A percentile compares a stretch with the other conserved stretches of the same genome.
phyloP scores from a whole-genome alignment of 805 yeast species.

The Debaryomyces maramus region DNA sequence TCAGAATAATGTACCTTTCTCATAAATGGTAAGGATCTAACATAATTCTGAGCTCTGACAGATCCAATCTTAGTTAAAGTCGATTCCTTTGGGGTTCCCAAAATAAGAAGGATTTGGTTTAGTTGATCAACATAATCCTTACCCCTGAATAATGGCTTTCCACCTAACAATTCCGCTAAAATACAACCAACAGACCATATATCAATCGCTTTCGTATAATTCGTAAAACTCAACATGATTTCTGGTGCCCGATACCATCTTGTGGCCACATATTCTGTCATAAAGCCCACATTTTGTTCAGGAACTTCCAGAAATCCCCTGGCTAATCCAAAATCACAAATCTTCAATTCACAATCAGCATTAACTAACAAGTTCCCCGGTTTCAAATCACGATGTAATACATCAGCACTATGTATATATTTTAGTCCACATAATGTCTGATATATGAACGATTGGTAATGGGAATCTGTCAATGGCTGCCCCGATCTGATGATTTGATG shows the following conservation, averaged over 20 bases:
- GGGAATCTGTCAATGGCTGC: slow-evolving; percentile 91
- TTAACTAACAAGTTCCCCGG: slow-evolving; percentile 92
- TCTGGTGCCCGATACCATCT: slow-evolving; percentile 99
- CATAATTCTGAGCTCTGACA: slow-evolving; percentile 87
- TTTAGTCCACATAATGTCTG: slow-evolving; percentile 89
- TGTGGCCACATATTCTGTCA: slow-evolving; percentile 97
- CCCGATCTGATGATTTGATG: slow-evolving; percentile 94
- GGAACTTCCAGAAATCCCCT: slow-evolving; percentile 84
- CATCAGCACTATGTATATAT: slow-evolving; percentile 89
- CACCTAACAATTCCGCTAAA: slow-evolving; percentile 88
- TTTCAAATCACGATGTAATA: slow-evolving; percentile 89
- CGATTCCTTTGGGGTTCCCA: slow-evolving; percentile 83
- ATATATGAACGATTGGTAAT: slow-evolving; percentile 89
- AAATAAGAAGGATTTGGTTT: slow-evolving; percentile 77
- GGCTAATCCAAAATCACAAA: slow-evolving; percentile 96
- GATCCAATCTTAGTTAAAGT: slow-evolving; percentile 61
- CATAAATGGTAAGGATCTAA: slow-evolving; percentile 80
- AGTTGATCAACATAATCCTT: slow-evolving; percentile 95
- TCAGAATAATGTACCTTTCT: slow-evolving; percentile 70
- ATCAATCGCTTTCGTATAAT: slow-evolving; percentile 94
- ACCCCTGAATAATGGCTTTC: slow-evolving; percentile 90
- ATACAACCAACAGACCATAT: slow-evolving; percentile 99
- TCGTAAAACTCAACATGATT: slow-evolving; percentile 90
- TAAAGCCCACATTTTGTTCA: slow-evolving; percentile 84
- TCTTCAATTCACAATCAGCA: slow-evolving; percentile 94